Percentiles rank a stretch among this genome's conserved stretches.
These are phyloP conservation scores for Tylopilus sp. DNA, from an alignment of 1,284 basidiomycete genomes.

Conservation along the genomic window DNA sequence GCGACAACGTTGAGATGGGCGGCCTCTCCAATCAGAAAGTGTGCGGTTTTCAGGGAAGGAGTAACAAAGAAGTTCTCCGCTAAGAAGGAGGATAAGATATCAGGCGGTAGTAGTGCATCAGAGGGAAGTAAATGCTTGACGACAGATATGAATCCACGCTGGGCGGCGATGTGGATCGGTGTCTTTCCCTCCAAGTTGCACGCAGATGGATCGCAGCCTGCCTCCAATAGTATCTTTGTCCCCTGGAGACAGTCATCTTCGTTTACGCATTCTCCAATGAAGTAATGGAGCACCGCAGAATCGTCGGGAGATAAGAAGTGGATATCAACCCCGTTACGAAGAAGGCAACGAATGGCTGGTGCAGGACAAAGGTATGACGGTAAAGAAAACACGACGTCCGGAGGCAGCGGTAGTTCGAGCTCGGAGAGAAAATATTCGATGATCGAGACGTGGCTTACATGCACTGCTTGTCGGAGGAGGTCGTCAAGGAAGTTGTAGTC, in stretches of 20 bases:
- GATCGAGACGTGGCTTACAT: constrained; percentile 7
- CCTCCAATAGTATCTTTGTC: constrained; percentile 1
- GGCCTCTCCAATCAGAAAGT: background rate
- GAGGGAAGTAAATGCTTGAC: constrained; percentile 8
- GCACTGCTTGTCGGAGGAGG: constrained; percentile 1
- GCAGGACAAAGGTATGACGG: background rate
- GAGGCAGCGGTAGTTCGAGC: constrained; percentile 3
- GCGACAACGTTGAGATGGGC: constrained; percentile 3
- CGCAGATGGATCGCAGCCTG: constrained; percentile 16
- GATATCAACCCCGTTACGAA: background rate
- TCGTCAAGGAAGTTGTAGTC: background rate
- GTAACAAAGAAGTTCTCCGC: background rate
- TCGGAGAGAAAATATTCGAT: background rate
- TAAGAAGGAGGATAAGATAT: constrained; percentile 12
- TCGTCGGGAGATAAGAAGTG: background rate
- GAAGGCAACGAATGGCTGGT: background rate
- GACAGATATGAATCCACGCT: background rate
- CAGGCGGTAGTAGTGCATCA: background rate
- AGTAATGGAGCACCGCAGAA: constrained; percentile 13
- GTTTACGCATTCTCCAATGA: background rate
- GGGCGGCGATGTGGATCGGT: background rate
- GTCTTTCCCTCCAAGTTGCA: constrained; percentile 12
- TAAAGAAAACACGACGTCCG: constrained; percentile 5
- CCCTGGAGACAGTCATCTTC: background rate
- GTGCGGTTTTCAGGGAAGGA: background rate